Base-by-base conservation (phyloP, 163 green algal genomes). In the Scenedesmus sp. region DNA sequence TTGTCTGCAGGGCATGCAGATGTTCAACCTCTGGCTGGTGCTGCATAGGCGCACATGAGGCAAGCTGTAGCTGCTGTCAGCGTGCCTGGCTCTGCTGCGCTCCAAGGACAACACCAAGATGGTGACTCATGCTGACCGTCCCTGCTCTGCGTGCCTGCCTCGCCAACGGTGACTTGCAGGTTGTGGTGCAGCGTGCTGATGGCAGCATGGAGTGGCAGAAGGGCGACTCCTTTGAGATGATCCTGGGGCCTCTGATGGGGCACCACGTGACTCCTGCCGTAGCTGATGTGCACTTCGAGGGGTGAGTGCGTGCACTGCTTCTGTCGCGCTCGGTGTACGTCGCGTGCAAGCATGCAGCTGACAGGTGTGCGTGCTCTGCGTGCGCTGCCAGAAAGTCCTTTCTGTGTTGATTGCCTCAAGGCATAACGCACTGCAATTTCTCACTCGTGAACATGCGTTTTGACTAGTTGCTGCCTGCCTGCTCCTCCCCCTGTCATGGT, bases 241-340 rank as follows among this genome's bases (percentile, higher is more conserved):
- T 88, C 6, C 10, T 88, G 16, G 83, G 83, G 3, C 83, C 83
- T 4, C 54, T 52, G 9, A 74, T 88, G 83, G 83, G 83, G 8
- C 83, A 88, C n/a, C 83, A 88, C 13, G 83, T 88, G n/a, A 64
- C 26, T n/a, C 83, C 83, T 66, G 66, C 57, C 13, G 59, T 88
- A 2, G 83, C 83, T 59, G 66, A 64, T 12, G 52, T 52, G 57
- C 57, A 88, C 34, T 88, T 88, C 59, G 83, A 88, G 8, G 52
- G 57, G 23, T 77, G 67, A 64, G n/a, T 9, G n/a, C 2, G 57
- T 60, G 67, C 8, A 79, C 4, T 12, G 23, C 23, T 46, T 79
- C 6, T 23, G 3, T 5, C 5, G 46, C 16, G 18, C 66, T 8
- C 2, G 15, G 2, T 26, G 9, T 34, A 9, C 52, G 52, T 7